Percentiles rank a stretch among this genome's conserved stretches.
These are phyloP conservation scores for Hygrophorus pudorinus DNA, from an alignment of 768 basidiomycete genomes.

Conservation along the genomic window DNA sequence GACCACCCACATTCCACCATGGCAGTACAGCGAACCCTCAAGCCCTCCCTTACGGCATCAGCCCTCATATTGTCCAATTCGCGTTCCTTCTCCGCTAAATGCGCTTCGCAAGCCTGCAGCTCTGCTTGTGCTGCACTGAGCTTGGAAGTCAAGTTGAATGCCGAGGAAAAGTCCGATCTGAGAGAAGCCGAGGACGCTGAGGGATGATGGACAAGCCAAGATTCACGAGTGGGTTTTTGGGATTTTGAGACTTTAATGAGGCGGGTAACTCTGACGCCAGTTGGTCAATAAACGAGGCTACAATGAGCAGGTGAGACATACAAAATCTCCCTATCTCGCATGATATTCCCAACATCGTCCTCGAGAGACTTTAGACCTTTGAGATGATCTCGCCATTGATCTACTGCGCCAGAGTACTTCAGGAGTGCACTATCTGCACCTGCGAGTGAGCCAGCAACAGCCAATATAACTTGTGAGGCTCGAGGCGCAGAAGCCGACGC, in stretches of 20 bases:
- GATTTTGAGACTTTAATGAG: conserved; percentile 70
- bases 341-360: conserved; percentile 60
- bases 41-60: conserved; percentile 50
- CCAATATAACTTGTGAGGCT: conserved; percentile 41
- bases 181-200: conserved; percentile 38
- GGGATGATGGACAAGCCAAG: conserved; percentile 22
- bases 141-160: conserved; percentile 29
- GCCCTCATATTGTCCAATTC: conserved; percentile 45
- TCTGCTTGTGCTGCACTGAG: conserved; percentile 62
- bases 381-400: conserved; percentile 57
- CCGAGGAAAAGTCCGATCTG: conserved; percentile 18
- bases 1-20: conserved; percentile 59
- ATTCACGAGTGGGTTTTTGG: conserved; percentile 28
- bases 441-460: conserved; percentile 48
- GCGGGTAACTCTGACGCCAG: conserved; percentile 51
- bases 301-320: conserved; percentile 23
- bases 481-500: conserved; percentile 55
- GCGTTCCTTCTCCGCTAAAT: conserved; percentile 59
- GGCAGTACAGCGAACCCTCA: conserved; percentile 52
- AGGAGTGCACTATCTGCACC: conserved; percentile 62
- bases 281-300: not conserved
- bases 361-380: conserved; percentile 53
- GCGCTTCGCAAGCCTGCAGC: conserved; percentile 73
- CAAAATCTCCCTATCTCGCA: conserved; percentile 78
- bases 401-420: conserved; percentile 48